These are phyloP conservation scores for Erucastrum elatum DNA, from an alignment of 345 rosid genomes.

Conservation along the genomic window DNA sequence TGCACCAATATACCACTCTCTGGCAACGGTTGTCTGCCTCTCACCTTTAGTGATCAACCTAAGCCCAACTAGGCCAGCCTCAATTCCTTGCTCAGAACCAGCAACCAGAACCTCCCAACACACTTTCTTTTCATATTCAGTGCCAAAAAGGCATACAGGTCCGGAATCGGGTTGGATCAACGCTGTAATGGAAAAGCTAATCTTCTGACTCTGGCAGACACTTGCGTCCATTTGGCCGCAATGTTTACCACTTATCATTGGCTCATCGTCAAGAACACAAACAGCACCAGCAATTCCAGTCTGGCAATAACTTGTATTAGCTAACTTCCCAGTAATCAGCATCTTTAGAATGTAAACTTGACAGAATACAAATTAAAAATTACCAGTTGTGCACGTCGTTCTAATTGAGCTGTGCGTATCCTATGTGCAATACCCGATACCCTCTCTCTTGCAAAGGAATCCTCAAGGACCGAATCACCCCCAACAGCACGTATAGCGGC, in stretches of 20 bases:
- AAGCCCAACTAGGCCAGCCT: slow-evolving; percentile 99
- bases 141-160: slow-evolving; percentile 95
- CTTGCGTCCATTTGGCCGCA: slow-evolving; percentile 81
- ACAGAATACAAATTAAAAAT: not conserved
- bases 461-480: slow-evolving; percentile 98
- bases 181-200: slow-evolving; percentile 84
- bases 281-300: slow-evolving; percentile 81
- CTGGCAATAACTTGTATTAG: slow-evolving; percentile 48
- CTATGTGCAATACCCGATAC: slow-evolving; percentile 96
- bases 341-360: slow-evolving; percentile 11
- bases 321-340: slow-evolving; percentile 19
- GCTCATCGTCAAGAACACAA: slow-evolving; percentile 97
- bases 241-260: slow-evolving; percentile 79
- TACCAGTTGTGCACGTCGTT: slow-evolving; percentile 93
- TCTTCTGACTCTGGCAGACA: slow-evolving; percentile 77
- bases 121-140: slow-evolving; percentile 86
- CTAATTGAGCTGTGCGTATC: slow-evolving; percentile 84
- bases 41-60: slow-evolving; percentile 92
- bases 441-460: slow-evolving; percentile 99
- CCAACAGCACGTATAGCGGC: slow-evolving; percentile 99
- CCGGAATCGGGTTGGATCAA: slow-evolving; percentile 99
- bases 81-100: slow-evolving; percentile 99
- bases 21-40: slow-evolving; percentile 79
- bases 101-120: slow-evolving; percentile 99
- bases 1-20: slow-evolving; percentile 99